phyloP scores from a whole-genome alignment of 2,329 filamentous ascomycete species.

The Monosporascus sp. region DNA sequence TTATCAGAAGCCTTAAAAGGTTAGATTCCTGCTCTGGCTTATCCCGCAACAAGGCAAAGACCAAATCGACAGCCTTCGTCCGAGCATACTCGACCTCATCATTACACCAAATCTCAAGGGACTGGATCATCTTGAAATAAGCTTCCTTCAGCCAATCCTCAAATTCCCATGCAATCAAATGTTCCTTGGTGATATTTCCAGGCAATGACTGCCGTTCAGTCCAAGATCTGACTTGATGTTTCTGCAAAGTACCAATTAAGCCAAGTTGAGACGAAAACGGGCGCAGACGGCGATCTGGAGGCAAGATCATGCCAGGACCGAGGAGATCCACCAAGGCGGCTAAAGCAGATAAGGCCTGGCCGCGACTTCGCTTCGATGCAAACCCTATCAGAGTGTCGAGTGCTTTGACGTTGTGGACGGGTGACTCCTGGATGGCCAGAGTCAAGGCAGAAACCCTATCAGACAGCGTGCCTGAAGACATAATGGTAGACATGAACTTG shows the following conservation, averaged over 20 bases:
- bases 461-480: slow-evolving; percentile 90
- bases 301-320: slow-evolving; percentile 80
- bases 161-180: slow-evolving; percentile 83
- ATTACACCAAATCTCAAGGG: slow-evolving; percentile 86
- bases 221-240: slow-evolving; percentile 55
- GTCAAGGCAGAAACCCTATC: slow-evolving; percentile 96
- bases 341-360: slow-evolving; percentile 87
- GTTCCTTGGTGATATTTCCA: slow-evolving; percentile 63
- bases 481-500: slow-evolving; percentile 95
- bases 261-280: slow-evolving; percentile 75
- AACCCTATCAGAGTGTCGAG: slow-evolving; percentile 78
- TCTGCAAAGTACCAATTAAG: slow-evolving; percentile 65
- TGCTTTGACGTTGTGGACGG: slow-evolving; percentile 84
- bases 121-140: slow-evolving; percentile 89
- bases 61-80: slow-evolving; percentile 79
- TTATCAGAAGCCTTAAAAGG: slow-evolving; percentile 81
- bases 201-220: slow-evolving; percentile 64
- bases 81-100: slow-evolving; percentile 95
- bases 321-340: slow-evolving; percentile 91
- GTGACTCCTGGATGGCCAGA: slow-evolving; percentile 90
- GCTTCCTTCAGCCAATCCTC: slow-evolving; percentile 93
- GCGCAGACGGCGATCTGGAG: slow-evolving; percentile 72
- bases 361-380: slow-evolving; percentile 89
- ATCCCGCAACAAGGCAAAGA: slow-evolving; percentile 86
- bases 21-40: slow-evolving; percentile 98